Base-by-base conservation (phyloP, 257 asterid species). In the Solanum corneliomulleri region DNA sequence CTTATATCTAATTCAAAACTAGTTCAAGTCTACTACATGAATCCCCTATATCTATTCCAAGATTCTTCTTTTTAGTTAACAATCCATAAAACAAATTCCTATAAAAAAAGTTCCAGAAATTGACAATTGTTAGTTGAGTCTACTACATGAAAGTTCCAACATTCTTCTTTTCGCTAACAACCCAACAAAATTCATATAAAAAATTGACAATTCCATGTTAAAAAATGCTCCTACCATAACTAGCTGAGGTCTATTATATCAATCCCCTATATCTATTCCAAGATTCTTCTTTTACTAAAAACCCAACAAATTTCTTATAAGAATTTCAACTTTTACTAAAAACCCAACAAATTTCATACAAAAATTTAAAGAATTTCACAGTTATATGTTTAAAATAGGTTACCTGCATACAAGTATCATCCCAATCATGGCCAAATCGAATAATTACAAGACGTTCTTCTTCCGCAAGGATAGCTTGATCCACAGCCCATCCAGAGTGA, bases 371-470 rank as follows among this genome's bases (percentile, higher is more conserved):
- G 33, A n/a, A 41, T 13, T n/a, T 42, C 14, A 77, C 8, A 77
- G 4, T 25, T 13, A 37, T 4, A 42, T 9, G 52, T 7, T 41
- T 8, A 75, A 39, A 9, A 1, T 10, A 58, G 9, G 11, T 4
- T 82, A 96, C 99, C 98, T 95, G 99, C 99, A 96, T 96, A 76
- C 99, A 96, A 64, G 98, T 94, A 86, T 96, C 99, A 86, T 95
- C 99, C 98, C 98, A 96, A 78, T 96, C 98, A 89, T 95, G 98
- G 52, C 98, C 99, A 90, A 96, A 96, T 16, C 98, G 97, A 87
- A 96, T 96, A 89, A 95, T 88, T 72, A 96, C 98, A 85, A 96
- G 98, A 64, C 99, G 98, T 41, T 96, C 99, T 88, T 96, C 99
- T 91, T 96, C 99, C 82, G 98, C 98, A 21, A 96, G 96, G 60